These are phyloP conservation scores for Tolypocladium endophyticum DNA, from an alignment of 2,329 filamentous ascomycete genomes.

Conservation along the genomic window DNA sequence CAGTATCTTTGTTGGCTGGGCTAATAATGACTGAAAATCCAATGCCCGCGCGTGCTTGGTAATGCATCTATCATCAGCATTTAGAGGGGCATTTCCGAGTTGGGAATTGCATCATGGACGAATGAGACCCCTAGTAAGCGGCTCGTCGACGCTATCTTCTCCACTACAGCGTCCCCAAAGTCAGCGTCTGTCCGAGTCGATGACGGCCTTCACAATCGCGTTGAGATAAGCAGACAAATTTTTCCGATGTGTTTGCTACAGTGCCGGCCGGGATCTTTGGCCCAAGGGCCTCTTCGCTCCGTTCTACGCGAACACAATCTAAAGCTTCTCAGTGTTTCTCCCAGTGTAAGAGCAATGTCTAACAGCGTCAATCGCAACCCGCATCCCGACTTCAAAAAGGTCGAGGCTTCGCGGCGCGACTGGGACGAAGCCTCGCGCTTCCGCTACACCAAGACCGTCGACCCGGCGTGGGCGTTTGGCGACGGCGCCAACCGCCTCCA, in stretches of 20 bases:
- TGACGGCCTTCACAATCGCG: neutral
- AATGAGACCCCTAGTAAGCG: neutral
- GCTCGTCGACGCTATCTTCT: neutral
- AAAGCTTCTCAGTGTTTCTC: neutral
- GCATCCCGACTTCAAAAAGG: constrained; percentile 64
- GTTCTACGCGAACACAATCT: neutral
- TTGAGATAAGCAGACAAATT: too few species aligned
- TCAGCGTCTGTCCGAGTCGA: neutral
- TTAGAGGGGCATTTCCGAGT: neutral
- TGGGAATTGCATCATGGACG: neutral
- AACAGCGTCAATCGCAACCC: constrained; percentile 44
- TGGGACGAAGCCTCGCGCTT: constrained; percentile 41
- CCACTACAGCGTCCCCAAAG: neutral
- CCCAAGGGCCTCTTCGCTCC: neutral
- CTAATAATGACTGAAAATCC: neutral
- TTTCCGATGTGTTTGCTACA: neutral
- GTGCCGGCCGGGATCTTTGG: neutral
- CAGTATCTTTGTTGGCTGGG: too few species aligned
- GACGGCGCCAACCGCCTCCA: constrained; percentile 48
- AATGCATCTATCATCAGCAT: neutral
- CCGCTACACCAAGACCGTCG: constrained; percentile 51
- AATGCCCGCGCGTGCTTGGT: neutral
- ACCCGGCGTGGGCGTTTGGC: constrained; percentile 56
- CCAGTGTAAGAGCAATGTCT: constrained; percentile 7
- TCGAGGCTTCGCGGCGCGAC: constrained; percentile 54